Base-by-base conservation (phyloP, 306 rosid species). In the Begonia fuchsioides region DNA sequence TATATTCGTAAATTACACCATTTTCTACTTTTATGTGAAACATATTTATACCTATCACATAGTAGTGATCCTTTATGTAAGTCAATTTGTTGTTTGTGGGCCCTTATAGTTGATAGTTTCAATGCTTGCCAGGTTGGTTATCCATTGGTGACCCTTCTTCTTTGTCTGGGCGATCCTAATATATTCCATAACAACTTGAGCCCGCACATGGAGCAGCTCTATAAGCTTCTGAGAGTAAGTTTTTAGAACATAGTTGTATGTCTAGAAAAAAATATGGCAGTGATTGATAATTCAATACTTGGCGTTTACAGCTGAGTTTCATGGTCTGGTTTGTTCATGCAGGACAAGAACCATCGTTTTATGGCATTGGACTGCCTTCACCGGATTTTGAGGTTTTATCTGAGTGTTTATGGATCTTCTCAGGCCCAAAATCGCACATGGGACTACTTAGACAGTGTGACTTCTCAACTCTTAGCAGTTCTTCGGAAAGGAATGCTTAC, bases 311-410 rank as follows among this genome's bases (percentile, higher is more conserved):
- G 49, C 57, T 49, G 48, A 62, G 57, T 54, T 69, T 39, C 58
- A 48, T 68, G 47, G 70, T 66, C 52, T 76, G 52, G 53, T 63
- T 78, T 71, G 32, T 67, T 71, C 50, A 43, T 79, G 72, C 82
- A 92, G 99, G 99, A 92, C 71, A 92, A 92, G 67, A 92, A 86
- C 64, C 96, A 92, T 44, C 94, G 98, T 7, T 92, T 77, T 72
- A 92, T 86, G 96, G 96, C 99, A 48, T 70, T 92, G 81, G 94
- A 86, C 75, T 92, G 96, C 73, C 99, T 92, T 66, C 99, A 92
- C 69, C 86, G 96, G 59, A 96, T 92, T 55, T 69, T 86, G 66
- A 82, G 95, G 72, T 92, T 92, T 66, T 92, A 92, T 67, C 76
- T 92, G 80, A 82, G 93, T 44, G 94, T 92, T 52, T 93, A 92